Conservation (phyloP, 2,329 filamentous ascomycete genomes). For the Pleurostoma richardsiae region DNA sequence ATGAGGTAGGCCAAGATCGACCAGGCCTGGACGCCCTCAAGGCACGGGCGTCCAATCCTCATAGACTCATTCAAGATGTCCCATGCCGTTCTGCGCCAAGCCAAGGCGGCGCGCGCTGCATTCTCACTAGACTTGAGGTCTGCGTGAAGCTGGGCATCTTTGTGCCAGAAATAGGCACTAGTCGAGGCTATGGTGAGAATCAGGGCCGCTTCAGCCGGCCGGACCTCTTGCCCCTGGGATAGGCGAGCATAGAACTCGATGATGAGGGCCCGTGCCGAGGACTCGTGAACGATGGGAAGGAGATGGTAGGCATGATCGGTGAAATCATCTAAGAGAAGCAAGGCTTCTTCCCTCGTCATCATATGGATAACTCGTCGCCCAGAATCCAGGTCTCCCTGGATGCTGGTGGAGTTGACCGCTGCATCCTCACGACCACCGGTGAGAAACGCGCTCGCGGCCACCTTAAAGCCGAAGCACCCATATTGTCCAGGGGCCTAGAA, state of each 20-base stretch:
- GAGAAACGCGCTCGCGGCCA: too few relatives aligned
- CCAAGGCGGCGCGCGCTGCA: slow-evolving; percentile 7
- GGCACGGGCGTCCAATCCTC: slow-evolving; percentile 16
- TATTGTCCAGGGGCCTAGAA: too few relatives aligned
- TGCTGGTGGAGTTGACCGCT: background rate
- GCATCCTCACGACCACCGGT: background rate
- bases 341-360: slow-evolving; percentile 12
- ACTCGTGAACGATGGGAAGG: slow-evolving; percentile 18
- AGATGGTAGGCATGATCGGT: slow-evolving; percentile 18
- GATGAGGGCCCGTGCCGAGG: slow-evolving; percentile 11
- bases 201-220: slow-evolving; percentile 15
- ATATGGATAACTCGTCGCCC: background rate
- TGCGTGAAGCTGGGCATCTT: background rate
- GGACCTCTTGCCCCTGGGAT: slow-evolving; percentile 4
- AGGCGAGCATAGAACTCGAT: slow-evolving; percentile 13
- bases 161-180: slow-evolving; percentile 20
- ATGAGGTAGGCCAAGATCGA: slow-evolving; percentile 29
- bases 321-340: slow-evolving; percentile 20
- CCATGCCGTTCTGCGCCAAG: slow-evolving; percentile 27
- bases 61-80: slow-evolving; percentile 28
- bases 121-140: slow-evolving; percentile 12
- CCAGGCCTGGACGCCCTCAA: slow-evolving; percentile 31
- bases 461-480: too few relatives aligned
- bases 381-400: background rate
- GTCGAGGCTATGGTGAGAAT: slow-evolving; percentile 20